phyloP scores from a whole-genome alignment of 352 stramenopile genomes.

The Pythium phragmitis region DNA sequence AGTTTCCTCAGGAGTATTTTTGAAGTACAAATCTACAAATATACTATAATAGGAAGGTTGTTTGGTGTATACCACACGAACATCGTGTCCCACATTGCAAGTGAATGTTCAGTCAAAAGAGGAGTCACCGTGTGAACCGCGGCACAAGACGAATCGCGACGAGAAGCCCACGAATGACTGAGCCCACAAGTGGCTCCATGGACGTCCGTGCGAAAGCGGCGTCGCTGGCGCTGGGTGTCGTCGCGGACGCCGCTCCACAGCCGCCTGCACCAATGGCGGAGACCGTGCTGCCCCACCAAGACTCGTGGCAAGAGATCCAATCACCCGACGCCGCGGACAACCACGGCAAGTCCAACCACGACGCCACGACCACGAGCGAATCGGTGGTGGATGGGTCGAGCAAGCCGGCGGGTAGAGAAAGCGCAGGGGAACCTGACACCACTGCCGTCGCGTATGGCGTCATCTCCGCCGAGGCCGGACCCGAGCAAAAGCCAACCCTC shows the following conservation, averaged over 20 bases:
- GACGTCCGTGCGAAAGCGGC: neutral
- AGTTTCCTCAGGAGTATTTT: too few species aligned
- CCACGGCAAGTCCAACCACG: neutral
- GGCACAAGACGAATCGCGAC: neutral
- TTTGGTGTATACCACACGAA: neutral
- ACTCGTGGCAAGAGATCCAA: slow-evolving; percentile 1
- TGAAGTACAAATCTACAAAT: neutral
- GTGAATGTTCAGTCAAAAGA: slow-evolving; percentile 1
- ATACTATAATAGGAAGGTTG: slow-evolving; percentile 2
- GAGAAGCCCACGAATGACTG: neutral
- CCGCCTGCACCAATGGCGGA: neutral
- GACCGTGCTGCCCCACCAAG: neutral
- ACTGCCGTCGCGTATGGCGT: neutral
- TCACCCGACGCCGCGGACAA: neutral
- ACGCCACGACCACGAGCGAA: neutral
- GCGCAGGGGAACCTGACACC: neutral
- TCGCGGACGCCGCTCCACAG: neutral
- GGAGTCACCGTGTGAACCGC: neutral
- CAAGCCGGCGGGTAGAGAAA: slow-evolving; percentile 3
- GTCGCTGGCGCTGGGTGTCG: neutral
- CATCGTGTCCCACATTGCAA: slow-evolving; percentile 3
- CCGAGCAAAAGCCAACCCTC: too few species aligned
- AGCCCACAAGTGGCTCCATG: neutral
- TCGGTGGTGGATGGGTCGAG: neutral
- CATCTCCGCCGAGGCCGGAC: too few species aligned